A percentile compares a stretch with the other conserved stretches of the same genome.
phyloP scores from a whole-genome alignment of 805 yeast genomes.

The Yarrowia alimentaria region DNA sequence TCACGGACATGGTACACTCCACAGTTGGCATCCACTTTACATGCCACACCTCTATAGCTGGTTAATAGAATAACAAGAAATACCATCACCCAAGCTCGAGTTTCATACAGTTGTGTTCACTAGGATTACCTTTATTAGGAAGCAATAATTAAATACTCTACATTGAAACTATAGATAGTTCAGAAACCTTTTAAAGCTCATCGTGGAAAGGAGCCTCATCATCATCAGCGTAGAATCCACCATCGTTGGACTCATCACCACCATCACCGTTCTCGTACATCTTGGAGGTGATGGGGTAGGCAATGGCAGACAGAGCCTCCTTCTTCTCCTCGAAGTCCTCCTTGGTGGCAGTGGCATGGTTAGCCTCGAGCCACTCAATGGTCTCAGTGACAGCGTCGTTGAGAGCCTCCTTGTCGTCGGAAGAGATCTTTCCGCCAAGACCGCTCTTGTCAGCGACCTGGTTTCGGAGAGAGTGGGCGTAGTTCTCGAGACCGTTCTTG shows the following conservation, averaged over 20 bases:
- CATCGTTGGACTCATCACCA: conserved; percentile 45
- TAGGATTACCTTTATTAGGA: conserved; percentile 20
- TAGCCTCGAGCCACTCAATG: conserved; percentile 83
- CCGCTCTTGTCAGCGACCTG: conserved; percentile 58
- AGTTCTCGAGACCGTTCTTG: conserved; percentile 83
- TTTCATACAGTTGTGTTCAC: no score
- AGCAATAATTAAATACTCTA: conserved; percentile 28
- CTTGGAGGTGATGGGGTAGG: conserved; percentile 91
- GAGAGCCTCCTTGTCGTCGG: conserved; percentile 87
- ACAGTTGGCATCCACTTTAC: no score
- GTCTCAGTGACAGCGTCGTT: conserved; percentile 85
- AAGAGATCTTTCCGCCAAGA: conserved; percentile 76
- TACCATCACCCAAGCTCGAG: no score
- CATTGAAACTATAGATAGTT: conserved; percentile 22
- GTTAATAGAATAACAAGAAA: no score
- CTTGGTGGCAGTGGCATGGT: conserved; percentile 78
- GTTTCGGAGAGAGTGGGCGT: conserved; percentile 77
- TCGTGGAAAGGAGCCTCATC: conserved; percentile 67
- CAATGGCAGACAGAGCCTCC: conserved; percentile 73
- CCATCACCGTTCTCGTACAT: conserved; percentile 58
- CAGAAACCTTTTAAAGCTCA: conserved; percentile 44
- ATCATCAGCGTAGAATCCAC: conserved; percentile 51
- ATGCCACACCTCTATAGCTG: no score
- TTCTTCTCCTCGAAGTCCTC: conserved; percentile 94
- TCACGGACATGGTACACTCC: no score